Evolutionary conservation across 345 rosid species (phyloP).

Genomic region (Citrus medica): DNA sequence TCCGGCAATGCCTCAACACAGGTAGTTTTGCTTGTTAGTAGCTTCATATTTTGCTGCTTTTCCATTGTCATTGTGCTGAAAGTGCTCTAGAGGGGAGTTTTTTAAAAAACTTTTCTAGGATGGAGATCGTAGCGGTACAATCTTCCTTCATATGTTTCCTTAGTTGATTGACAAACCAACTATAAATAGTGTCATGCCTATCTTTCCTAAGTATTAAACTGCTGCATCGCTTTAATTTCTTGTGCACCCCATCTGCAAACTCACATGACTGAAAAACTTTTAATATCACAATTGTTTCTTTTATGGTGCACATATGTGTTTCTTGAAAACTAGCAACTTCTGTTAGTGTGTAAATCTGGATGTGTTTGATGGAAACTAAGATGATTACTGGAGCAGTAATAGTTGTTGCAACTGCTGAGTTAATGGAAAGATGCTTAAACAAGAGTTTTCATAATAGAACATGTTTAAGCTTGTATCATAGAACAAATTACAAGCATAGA

Average conservation of each 20-base stretch:
- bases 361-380: background rate
- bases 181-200: background rate
- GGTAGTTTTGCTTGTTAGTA: slow-evolving; percentile 33
- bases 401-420: background rate
- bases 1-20: slow-evolving; percentile 44
- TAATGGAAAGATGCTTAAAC: background rate
- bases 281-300: background rate
- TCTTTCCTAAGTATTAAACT: background rate
- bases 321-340: background rate
- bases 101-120: background rate
- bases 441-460: background rate
- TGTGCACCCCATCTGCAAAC: background rate
- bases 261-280: background rate
- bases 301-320: background rate
- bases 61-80: background rate
- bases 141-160: background rate
- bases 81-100: background rate
- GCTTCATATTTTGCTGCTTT: background rate
- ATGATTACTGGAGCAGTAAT: background rate
- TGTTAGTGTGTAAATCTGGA: background rate
- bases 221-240: background rate
- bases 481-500: background rate
- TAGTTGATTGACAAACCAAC: background rate
- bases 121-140: background rate
- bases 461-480: too few species aligned